These are phyloP conservation scores for Penicillium subrubescens DNA, from an alignment of 495 filamentous ascomycete species.

Conservation along the genomic window DNA sequence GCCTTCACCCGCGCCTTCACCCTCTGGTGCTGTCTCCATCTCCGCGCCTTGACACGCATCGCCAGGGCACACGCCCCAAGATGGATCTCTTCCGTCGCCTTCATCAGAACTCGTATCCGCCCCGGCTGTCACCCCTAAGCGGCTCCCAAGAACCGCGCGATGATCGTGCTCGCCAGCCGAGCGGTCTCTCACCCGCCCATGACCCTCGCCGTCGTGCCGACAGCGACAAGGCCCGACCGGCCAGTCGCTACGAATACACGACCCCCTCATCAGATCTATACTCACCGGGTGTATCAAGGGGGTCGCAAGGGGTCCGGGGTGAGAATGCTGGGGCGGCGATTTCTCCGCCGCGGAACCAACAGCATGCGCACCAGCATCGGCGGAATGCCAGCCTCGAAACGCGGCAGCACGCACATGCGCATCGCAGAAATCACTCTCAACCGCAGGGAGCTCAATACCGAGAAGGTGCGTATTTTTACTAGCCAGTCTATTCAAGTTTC, in stretches of 20 bases:
- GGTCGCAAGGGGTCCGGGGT: conserved; percentile 16
- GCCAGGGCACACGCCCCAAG: conserved; percentile 4
- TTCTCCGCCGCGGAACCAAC: conserved; percentile 23
- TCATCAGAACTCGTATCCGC: conserved; percentile 24
- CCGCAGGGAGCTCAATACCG: conserved; percentile 26
- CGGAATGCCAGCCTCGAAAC: conserved; percentile 28
- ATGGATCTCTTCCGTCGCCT: conserved; percentile 26
- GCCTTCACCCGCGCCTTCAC: background rate
- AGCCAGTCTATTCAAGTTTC: conserved; percentile 2
- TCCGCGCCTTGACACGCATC: conserved; percentile 2
- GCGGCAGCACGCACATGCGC: conserved; percentile 21
- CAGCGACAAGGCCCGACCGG: conserved; percentile 29
- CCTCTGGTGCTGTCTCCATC: background rate
- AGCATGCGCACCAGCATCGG: conserved; percentile 25
- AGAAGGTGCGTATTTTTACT: conserved; percentile 31
- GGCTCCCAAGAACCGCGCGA: conserved; percentile 30
- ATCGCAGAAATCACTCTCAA: conserved; percentile 31
- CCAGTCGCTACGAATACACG: conserved; percentile 30
- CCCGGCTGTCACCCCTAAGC: conserved; percentile 30
- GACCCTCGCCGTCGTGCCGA: conserved; percentile 29
- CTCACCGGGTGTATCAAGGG: conserved; percentile 12
- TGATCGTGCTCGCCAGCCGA: conserved; percentile 24
- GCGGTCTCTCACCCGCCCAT: conserved; percentile 19
- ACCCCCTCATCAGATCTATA: conserved; percentile 24
- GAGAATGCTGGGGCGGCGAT: conserved; percentile 21